Evolutionary conservation across 2,329 filamentous ascomycete genomes (phyloP).

Genomic region (Cytospora chrysosperma): DNA sequence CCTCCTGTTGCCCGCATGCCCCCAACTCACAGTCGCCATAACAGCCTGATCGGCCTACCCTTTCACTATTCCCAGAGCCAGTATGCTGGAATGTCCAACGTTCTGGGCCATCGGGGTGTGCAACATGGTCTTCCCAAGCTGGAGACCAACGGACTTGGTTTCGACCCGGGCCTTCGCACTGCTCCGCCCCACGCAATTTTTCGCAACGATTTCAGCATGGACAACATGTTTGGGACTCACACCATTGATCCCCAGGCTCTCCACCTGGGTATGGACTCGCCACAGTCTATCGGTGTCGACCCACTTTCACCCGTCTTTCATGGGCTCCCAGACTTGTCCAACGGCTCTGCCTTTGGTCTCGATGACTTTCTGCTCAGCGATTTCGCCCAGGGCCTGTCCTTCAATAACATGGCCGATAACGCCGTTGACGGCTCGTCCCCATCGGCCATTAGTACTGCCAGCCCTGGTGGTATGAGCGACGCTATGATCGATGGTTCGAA

Average conservation of each 20-base stretch:
- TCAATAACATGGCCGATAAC: conserved; percentile 69
- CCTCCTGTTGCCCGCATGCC: conserved; percentile 51
- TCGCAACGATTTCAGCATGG: conserved; percentile 67
- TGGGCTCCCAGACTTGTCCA: conserved; percentile 57
- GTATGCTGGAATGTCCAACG: conserved; percentile 70
- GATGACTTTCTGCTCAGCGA: conserved; percentile 17
- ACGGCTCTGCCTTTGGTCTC: conserved; percentile 26
- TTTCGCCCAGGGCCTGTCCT: conserved; percentile 74
- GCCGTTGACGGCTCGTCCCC: conserved; percentile 92
- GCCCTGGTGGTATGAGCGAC: conserved; percentile 88
- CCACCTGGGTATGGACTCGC: conserved; percentile 75
- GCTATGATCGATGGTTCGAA: conserved; percentile 83
- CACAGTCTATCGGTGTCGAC: conserved; percentile 64
- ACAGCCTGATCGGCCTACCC: conserved; percentile 69
- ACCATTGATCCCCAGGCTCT: conserved; percentile 73
- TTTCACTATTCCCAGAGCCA: conserved; percentile 48
- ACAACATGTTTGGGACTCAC: conserved; percentile 64
- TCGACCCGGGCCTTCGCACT: conserved; percentile 69
- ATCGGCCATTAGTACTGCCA: conserved; percentile 92
- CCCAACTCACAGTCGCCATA: conserved; percentile 66
- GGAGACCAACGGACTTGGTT: conserved; percentile 73
- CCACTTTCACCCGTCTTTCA: conserved; percentile 60
- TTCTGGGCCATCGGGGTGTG: conserved; percentile 65
- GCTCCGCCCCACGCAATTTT: conserved; percentile 68
- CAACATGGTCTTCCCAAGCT: conserved; percentile 74